Evolutionary conservation across 495 filamentous ascomycete species (phyloP), one percentile per base, ranked within the genome.

Genomic region (Cercophora samala): DNA sequence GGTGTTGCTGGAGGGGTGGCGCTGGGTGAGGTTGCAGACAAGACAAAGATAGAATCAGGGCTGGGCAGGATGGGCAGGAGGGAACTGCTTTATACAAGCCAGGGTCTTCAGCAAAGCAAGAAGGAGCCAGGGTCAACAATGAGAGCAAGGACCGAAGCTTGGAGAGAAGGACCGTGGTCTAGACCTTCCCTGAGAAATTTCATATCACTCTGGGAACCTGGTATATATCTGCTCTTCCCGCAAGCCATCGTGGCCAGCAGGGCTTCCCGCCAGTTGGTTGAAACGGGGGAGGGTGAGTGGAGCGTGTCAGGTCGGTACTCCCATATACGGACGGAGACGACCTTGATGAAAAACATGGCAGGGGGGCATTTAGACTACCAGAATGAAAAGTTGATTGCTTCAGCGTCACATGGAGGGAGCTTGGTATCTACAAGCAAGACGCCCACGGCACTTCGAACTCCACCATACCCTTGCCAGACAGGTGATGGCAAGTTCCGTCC

Each of bases 311-410:
- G 37, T 46, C 26, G 26, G 26, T 46, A 46, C 54, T 9, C 62
- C 51, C 25, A 29, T 42, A 66, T 64, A 70, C 67, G 60, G 46
- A 70, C 67, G 60, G 46, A 58, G 26, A 68, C 64, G 37, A 37
- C 58, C 53, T 68, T 65, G 66, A 69, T 67, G 64, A 76, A 62
- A n/a, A 42, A 19, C 32, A 66, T 67, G 64, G 42, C 63, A 68
- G 37, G 52, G 52, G 55, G 26, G 25, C 37, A 58, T 69, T 58
- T 60, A 64, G 64, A 66, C 52, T 53, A 64, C 25, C 63, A 68
- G 66, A 69, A 75, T 70, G 69, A 72, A 70, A 63, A 60, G 66
- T 73, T 73, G 72, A 77, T 74, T 76, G 68, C 69, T 32, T 22
- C 46, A 56, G 32, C 69, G 72, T 74, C 75, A 76, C 75, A 76